Percentiles rank a stretch among this genome's conserved stretches.
Evolutionary conservation across 2,329 filamentous ascomycete species (phyloP).

Genomic region (Arthrobotrys entomopaga): DNA sequence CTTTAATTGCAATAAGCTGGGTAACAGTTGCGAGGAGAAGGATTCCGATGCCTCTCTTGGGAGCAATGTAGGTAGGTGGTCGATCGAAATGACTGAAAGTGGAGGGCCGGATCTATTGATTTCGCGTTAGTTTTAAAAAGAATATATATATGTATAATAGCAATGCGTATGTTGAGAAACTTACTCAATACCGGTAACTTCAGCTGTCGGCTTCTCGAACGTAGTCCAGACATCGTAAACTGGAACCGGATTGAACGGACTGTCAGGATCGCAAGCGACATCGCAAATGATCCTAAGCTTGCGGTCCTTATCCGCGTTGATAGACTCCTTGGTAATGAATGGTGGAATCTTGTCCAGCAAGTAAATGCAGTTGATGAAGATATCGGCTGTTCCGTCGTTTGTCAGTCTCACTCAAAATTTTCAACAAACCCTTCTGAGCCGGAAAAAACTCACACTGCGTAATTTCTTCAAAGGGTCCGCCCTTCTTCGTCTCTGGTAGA

Average conservation of each 20-base stretch:
- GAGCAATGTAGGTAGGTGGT: slow-evolving; percentile 83
- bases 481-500: slow-evolving; percentile 79
- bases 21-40: slow-evolving; percentile 81
- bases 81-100: slow-evolving; percentile 85
- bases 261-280: slow-evolving; percentile 79
- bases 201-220: slow-evolving; percentile 86
- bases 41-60: slow-evolving; percentile 87
- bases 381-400: slow-evolving; percentile 65
- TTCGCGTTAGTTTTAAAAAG: background rate
- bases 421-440: background rate
- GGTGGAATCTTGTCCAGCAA: slow-evolving; percentile 80
- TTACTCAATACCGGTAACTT: slow-evolving; percentile 48
- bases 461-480: slow-evolving; percentile 83
- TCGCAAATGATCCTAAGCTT: slow-evolving; percentile 83
- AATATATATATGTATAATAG: slow-evolving; percentile 1
- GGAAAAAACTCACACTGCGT: slow-evolving; percentile 65
- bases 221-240: slow-evolving; percentile 87
- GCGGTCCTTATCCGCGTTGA: slow-evolving; percentile 72
- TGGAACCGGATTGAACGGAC: slow-evolving; percentile 77
- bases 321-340: slow-evolving; percentile 78
- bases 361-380: slow-evolving; percentile 92
- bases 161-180: background rate
- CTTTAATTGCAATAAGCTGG: slow-evolving; percentile 80
- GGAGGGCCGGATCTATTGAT: slow-evolving; percentile 64
- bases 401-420: background rate